A percentile compares a stretch with the other conserved stretches of the same genome.
Conservation (phyloP, 371 early-diverging fungal species). For the Syncephalastrum contaminatum region DNA sequence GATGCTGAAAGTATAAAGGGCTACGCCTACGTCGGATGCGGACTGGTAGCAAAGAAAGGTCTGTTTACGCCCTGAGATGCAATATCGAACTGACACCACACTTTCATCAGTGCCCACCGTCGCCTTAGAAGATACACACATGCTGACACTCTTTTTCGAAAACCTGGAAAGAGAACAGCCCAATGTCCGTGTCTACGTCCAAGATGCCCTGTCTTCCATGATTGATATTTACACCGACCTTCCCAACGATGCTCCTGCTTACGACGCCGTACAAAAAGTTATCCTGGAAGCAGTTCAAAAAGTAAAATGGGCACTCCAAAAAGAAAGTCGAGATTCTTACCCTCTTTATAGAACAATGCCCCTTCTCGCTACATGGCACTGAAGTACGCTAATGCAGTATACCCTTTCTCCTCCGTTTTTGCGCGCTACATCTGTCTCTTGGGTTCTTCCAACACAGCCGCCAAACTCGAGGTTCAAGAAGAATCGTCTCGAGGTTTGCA, state of each 20-base stretch:
- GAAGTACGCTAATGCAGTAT: constrained; percentile 73
- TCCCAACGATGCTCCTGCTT: constrained; percentile 30
- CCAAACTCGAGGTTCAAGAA: constrained; percentile 76
- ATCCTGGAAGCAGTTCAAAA: constrained; percentile 61
- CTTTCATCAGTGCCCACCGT: constrained; percentile 58
- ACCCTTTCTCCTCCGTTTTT: constrained; percentile 69
- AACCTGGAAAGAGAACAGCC: constrained; percentile 64
- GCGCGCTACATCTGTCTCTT: constrained; percentile 77
- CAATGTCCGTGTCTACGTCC: constrained; percentile 73
- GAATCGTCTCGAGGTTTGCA: constrained; percentile 61
- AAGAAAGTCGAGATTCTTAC: background rate
- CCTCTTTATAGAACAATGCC: constrained; percentile 26
- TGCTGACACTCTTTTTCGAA: constrained; percentile 68
- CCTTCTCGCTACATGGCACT: constrained; percentile 57
- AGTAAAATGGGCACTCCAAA: constrained; percentile 32
- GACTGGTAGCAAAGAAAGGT: constrained; percentile 76
- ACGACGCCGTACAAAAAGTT: constrained; percentile 49
- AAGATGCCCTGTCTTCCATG: constrained; percentile 82
- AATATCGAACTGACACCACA: background rate
- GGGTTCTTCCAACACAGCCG: constrained; percentile 57
- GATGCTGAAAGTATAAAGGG: constrained; percentile 77
- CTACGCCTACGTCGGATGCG: constrained; percentile 81
- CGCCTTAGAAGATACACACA: constrained; percentile 57
- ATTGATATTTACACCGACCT: constrained; percentile 65
- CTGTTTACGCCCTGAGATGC: constrained; percentile 1